Evolutionary conservation across 2,329 filamentous ascomycete species (phyloP).

Genomic region (Fusarium sp.): DNA sequence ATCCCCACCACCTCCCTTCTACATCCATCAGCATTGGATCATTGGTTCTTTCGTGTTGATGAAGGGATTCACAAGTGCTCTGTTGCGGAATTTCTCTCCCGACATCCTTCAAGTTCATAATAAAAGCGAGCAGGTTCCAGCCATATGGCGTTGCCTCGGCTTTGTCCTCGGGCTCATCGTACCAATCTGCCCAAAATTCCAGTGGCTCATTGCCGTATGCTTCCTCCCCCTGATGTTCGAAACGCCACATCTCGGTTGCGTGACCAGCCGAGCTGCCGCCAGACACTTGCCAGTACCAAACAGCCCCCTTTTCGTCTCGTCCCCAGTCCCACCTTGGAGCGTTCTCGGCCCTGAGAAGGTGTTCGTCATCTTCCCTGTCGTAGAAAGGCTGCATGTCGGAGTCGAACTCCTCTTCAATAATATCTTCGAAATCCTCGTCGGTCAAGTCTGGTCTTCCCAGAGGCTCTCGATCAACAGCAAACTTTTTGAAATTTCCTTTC

Average conservation of each 20-base stretch:
- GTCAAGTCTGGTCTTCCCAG: neutral
- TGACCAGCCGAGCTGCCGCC: neutral
- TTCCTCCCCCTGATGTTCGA: constrained; percentile 7
- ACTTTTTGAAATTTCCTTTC: neutral
- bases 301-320: neutral
- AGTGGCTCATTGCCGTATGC: constrained; percentile 8
- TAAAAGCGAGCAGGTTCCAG: neutral
- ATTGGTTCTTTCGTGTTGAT: neutral
- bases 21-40: neutral
- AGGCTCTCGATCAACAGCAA: neutral
- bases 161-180: neutral
- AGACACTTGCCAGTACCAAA: constrained; percentile 19
- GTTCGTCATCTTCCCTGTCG: constrained; percentile 2
- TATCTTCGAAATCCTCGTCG: neutral
- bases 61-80: neutral
- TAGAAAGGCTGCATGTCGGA: constrained; percentile 4
- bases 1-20: too few species aligned
- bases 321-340: constrained; percentile 15
- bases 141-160: constrained; percentile 14
- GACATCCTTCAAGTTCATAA: neutral
- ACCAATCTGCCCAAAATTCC: constrained; percentile 16
- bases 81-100: neutral
- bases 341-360: neutral
- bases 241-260: constrained; percentile 11
- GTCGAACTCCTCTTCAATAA: neutral